phyloP scores from a whole-genome alignment of 2,329 filamentous ascomycete genomes.

The Alternaria hordeiaustralica region DNA sequence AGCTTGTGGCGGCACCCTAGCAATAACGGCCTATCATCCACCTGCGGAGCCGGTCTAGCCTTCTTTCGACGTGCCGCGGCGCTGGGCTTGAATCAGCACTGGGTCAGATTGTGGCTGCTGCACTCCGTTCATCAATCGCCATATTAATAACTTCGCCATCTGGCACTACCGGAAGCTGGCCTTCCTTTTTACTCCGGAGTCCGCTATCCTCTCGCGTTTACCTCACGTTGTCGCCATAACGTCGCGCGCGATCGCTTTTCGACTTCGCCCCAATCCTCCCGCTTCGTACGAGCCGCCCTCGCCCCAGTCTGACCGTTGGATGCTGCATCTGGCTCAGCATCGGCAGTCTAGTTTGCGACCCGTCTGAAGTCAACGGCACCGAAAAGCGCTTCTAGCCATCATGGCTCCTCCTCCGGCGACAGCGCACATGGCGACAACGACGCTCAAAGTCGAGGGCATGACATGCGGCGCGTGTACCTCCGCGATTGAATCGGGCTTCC shows the following conservation, averaged over 20 bases:
- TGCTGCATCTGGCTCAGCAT: neutral
- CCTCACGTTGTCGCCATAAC: conserved; percentile 21
- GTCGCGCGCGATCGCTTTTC: neutral
- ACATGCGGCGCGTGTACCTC: conserved; percentile 93
- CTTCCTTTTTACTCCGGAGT: conserved; percentile 28
- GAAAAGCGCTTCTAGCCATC: conserved; percentile 9
- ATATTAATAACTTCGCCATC: conserved; percentile 33
- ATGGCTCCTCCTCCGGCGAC: conserved; percentile 36
- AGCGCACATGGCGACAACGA: conserved; percentile 80
- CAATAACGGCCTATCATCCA: conserved; percentile 27
- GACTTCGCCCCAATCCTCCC: conserved; percentile 10
- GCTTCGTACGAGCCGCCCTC: conserved; percentile 21
- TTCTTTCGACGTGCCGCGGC: conserved; percentile 21
- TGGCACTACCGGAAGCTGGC: conserved; percentile 39
- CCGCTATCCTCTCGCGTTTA: conserved; percentile 2
- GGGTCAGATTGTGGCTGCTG: conserved; percentile 20
- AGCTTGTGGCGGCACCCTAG: conserved; percentile 14
- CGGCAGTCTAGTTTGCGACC: conserved; percentile 1
- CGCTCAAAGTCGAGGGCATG: conserved; percentile 86
- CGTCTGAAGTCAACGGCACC: conserved; percentile 1
- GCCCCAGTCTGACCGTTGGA: conserved; percentile 22
- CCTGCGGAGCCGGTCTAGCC: conserved; percentile 20
- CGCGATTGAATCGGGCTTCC: conserved; percentile 91
- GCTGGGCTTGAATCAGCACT: conserved; percentile 23
- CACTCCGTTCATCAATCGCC: conserved; percentile 15